Evolutionary conservation across 495 filamentous ascomycete species (phyloP).

Genomic region (Hyphodiscus hymeniophilus): DNA sequence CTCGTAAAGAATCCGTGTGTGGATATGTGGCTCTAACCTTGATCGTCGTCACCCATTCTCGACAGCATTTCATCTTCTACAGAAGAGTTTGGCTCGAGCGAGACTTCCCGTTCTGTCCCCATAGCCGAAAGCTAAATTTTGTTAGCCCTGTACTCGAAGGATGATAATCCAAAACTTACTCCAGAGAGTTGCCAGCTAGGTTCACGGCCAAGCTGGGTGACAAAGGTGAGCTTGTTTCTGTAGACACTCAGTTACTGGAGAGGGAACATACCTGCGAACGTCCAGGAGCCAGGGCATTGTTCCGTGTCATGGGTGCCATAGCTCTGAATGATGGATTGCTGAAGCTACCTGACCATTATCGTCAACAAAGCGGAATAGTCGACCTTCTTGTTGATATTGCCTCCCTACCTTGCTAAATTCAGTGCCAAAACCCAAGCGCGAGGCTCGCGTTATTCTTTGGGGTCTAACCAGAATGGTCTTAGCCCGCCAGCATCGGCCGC

Average conservation of each 20-base stretch:
- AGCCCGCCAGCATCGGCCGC: constrained; percentile 1
- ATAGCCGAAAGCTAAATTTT: constrained; percentile 8
- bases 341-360: neutral
- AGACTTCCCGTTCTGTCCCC: constrained; percentile 17
- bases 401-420: neutral
- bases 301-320: constrained; percentile 22
- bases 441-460: neutral
- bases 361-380: neutral
- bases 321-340: neutral
- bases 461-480: neutral
- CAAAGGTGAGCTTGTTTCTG: constrained; percentile 1
- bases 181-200: constrained; percentile 20
- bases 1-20: neutral
- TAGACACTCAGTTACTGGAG: neutral
- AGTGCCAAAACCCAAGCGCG: neutral
- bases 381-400: neutral
- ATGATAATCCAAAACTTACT: constrained; percentile 6
- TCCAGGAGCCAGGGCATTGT: constrained; percentile 10
- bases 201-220: constrained; percentile 17
- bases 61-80: constrained; percentile 19
- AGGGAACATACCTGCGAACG: neutral
- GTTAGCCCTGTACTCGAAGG: neutral
- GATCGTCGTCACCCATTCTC: constrained; percentile 7
- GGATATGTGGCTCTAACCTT: constrained; percentile 4
- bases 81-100: constrained; percentile 20